Evolutionary conservation across 179 eudicot species (phyloP).

Genomic region (Corrigiola litoralis): DNA sequence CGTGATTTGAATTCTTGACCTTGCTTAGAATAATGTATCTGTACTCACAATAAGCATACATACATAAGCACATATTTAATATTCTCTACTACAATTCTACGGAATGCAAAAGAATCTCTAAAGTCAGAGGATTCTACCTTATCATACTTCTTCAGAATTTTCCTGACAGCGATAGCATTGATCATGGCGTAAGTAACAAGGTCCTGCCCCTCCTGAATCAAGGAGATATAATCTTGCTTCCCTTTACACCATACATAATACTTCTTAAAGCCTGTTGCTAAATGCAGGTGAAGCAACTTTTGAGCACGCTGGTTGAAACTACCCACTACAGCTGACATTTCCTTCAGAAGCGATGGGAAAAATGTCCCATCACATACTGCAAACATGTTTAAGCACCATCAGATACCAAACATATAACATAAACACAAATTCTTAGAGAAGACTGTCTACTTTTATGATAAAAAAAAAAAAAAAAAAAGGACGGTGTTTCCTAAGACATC

Average conservation of each 20-base stretch:
- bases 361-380: slow-evolving; percentile 92
- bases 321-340: slow-evolving; percentile 81
- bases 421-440: too few relatives aligned
- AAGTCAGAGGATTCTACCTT: slow-evolving; percentile 49
- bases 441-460: too few relatives aligned
- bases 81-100: slow-evolving; percentile 6
- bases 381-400: slow-evolving; percentile 11
- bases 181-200: slow-evolving; percentile 80
- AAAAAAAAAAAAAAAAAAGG: too few relatives aligned
- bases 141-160: slow-evolving; percentile 89
- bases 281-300: slow-evolving; percentile 68
- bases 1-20: slow-evolving; percentile 88
- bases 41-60: slow-evolving; percentile 11
- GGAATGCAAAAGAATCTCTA: slow-evolving; percentile 7
- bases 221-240: slow-evolving; percentile 55
- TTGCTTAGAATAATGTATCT: slow-evolving; percentile 89
- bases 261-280: slow-evolving; percentile 73
- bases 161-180: slow-evolving; percentile 82
- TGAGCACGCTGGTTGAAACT: slow-evolving; percentile 78
- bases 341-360: slow-evolving; percentile 82
- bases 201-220: slow-evolving; percentile 73
- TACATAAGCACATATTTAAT: background rate
- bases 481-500: too few relatives aligned
- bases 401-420: background rate
- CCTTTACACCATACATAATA: slow-evolving; percentile 64